Conservation (phyloP, 2,329 filamentous ascomycete genomes). For the Sclerotinia borealis region DNA sequence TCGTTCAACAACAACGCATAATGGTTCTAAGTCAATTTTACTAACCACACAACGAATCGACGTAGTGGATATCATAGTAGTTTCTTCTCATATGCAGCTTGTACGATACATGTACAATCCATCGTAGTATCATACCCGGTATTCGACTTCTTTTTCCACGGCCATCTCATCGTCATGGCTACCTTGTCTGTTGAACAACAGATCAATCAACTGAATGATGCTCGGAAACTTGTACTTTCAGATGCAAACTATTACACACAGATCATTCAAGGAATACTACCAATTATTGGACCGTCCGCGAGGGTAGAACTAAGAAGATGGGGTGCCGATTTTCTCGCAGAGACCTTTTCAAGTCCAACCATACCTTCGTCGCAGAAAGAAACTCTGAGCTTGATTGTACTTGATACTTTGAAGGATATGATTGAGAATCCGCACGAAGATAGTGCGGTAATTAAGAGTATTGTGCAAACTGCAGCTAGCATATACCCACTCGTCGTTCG, state of each 20-base stretch:
- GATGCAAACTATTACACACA: slow-evolving; percentile 86
- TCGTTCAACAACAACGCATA: slow-evolving; percentile 6
- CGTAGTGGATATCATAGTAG: slow-evolving; percentile 9
- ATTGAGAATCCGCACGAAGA: slow-evolving; percentile 71
- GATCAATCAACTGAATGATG: slow-evolving; percentile 81
- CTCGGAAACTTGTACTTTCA: slow-evolving; percentile 80
- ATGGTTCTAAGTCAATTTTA: slow-evolving; percentile 1
- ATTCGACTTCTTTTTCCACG: slow-evolving; percentile 11
- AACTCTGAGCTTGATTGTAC: slow-evolving; percentile 66
- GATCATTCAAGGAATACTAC: slow-evolving; percentile 88
- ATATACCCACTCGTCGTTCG: slow-evolving; percentile 88
- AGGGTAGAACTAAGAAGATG: slow-evolving; percentile 82
- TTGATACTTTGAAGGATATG: slow-evolving; percentile 69
- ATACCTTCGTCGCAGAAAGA: slow-evolving; percentile 74
- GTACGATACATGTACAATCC: slow-evolving; percentile 14
- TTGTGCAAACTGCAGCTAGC: slow-evolving; percentile 83
- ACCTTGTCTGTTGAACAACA: slow-evolving; percentile 62
- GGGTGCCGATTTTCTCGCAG: slow-evolving; percentile 92
- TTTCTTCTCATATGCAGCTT: slow-evolving; percentile 21
- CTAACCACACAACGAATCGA: background rate
- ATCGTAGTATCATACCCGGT: slow-evolving; percentile 23
- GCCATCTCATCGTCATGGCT: slow-evolving; percentile 40
- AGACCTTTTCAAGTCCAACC: slow-evolving; percentile 91
- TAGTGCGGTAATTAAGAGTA: slow-evolving; percentile 72
- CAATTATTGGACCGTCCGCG: slow-evolving; percentile 72